Evolutionary conservation across 2,329 filamentous ascomycete genomes (phyloP), one percentile per base, ranked within the genome.

Genomic region (Arthrobotrys entomopaga): DNA sequence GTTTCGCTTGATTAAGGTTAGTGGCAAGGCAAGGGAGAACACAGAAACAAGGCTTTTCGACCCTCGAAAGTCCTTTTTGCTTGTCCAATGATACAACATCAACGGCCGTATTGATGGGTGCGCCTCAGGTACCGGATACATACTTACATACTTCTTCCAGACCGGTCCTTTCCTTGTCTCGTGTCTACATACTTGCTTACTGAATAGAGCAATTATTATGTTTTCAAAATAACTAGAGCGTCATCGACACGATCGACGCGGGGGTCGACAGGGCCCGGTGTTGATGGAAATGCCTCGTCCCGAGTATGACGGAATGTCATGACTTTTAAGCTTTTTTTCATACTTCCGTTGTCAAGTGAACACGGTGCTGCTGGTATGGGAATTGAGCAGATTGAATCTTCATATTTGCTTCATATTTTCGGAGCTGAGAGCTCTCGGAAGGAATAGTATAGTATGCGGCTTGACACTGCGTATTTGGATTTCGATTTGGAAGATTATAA

Each of bases 1-100:
- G 67, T 59, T 65, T 72, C 67, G 67, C 43, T 65, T 59, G 20
- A 54, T 66, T 66, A 66, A 73, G 69, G 61, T 73, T 73, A 66
- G 61, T 22, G 26, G 57, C 43, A 26, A 19, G 42, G 42, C 29
- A 34, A 34, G 29, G 29, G 29, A 34, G 29, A n/a, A 34, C 29
- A 34, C 29, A 34, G 29, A 34, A n/a, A 34, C 29, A 34, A 34
- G 29, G 10, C 29, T 2, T 8, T 34, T 34, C 29, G 10, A 34
- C 29, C 29, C 29, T 34, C 10, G 10, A 34, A 34, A 26, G 24
- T 5, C 29, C 5, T 34, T 34, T 34, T 34, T 29, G 3, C 38
- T 46, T 26, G 50, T 57, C 43, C 49, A 57, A 46, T 19, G 20
- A 53, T 71, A 63, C 58, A 50, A 50, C 19, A 26, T 22, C 10